Evolutionary conservation across 164 flowering plant species (phyloP).

Genomic region (Annona cherimola): DNA sequence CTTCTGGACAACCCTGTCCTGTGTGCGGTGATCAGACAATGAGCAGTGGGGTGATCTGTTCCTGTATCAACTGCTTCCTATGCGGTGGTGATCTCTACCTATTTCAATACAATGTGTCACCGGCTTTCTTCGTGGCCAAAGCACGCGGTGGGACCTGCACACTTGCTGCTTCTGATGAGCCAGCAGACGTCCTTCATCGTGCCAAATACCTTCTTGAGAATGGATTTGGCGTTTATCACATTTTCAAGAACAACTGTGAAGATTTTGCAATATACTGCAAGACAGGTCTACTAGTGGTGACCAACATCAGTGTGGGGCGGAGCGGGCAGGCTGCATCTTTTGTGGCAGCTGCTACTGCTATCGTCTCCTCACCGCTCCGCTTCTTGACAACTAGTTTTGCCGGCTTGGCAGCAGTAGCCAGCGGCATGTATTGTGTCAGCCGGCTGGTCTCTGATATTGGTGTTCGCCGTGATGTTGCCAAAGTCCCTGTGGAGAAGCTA

Average conservation of each 20-base stretch:
- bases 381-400: conserved; percentile 54
- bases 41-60: conserved; percentile 52
- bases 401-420: conserved; percentile 53
- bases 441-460: conserved; percentile 67
- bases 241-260: conserved; percentile 82
- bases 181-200: conserved; percentile 53
- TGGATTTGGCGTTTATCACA: conserved; percentile 66
- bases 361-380: conserved; percentile 63
- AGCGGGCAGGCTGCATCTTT: conserved; percentile 75
- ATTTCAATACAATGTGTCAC: conserved; percentile 54
- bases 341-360: conserved; percentile 52
- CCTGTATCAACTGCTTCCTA: conserved; percentile 80
- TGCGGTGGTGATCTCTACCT: conserved; percentile 62
- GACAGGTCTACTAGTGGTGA: conserved; percentile 56
- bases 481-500: conserved; percentile 61
- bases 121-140: conserved; percentile 55
- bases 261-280: conserved; percentile 86
- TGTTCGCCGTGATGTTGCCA: conserved; percentile 57
- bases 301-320: conserved; percentile 58
- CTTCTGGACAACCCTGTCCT: conserved; percentile 43
- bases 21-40: conserved; percentile 59
- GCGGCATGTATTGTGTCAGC: conserved; percentile 60
- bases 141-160: conserved; percentile 92
- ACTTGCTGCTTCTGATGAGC: conserved; percentile 52
- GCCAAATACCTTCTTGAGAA: conserved; percentile 59